These are phyloP conservation scores for Blastocladiella emersonii DNA, from an alignment of 371 early-diverging fungal species.

Conservation along the genomic window DNA sequence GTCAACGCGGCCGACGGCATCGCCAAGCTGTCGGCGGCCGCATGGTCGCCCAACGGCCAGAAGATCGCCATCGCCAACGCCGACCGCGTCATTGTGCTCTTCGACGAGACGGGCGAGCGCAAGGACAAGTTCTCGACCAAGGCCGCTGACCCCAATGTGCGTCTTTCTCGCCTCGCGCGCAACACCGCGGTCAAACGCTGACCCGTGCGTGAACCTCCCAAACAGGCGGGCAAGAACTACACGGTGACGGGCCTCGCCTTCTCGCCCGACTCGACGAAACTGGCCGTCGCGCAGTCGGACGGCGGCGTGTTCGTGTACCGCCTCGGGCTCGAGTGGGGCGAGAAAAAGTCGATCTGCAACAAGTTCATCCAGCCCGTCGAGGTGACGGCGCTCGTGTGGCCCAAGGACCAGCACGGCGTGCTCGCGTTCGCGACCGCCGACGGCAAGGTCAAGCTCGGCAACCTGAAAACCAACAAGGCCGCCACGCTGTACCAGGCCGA, in stretches of 20 bases:
- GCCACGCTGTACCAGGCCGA: slow-evolving; percentile 42
- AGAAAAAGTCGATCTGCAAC: slow-evolving; percentile 44
- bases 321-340: slow-evolving; percentile 42
- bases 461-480: slow-evolving; percentile 41
- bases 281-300: slow-evolving; percentile 42
- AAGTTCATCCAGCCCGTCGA: slow-evolving; percentile 37
- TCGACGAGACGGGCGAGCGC: slow-evolving; percentile 39
- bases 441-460: slow-evolving; percentile 39
- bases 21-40: slow-evolving; percentile 8
- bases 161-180: background rate
- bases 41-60: slow-evolving; percentile 37
- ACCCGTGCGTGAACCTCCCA: no score
- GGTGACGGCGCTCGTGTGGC: slow-evolving; percentile 34
- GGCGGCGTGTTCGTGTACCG: slow-evolving; percentile 40
- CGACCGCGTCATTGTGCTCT: slow-evolving; percentile 31
- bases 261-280: slow-evolving; percentile 35
- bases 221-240: slow-evolving; percentile 5
- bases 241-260: slow-evolving; percentile 20
- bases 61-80: slow-evolving; percentile 32
- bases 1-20: background rate
- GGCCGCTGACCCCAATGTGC: slow-evolving; percentile 33
- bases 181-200: no score
- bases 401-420: slow-evolving; percentile 31
- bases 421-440: slow-evolving; percentile 36
- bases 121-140: slow-evolving; percentile 43